phyloP scores from a whole-genome alignment of 345 rosid species.

The Brassica incana region DNA sequence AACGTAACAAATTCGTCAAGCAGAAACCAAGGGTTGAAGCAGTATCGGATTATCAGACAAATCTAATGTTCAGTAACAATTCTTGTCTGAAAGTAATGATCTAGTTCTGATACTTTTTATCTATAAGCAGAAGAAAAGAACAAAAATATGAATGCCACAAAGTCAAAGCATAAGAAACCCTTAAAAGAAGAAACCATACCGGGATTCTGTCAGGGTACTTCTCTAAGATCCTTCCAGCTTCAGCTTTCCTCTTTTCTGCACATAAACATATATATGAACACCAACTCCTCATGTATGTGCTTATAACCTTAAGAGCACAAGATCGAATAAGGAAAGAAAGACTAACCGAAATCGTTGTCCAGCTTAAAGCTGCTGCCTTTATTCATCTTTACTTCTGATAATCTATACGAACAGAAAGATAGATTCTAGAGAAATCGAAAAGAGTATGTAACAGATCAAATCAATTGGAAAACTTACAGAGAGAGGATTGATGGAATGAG shows the following conservation, averaged over 20 bases:
- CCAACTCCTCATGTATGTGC: background rate
- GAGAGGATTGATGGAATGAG: conserved; percentile 1
- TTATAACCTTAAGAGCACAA: background rate
- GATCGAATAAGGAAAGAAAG: background rate
- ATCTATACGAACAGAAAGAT: background rate
- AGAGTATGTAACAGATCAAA: background rate
- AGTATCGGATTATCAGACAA: background rate
- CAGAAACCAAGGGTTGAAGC: background rate
- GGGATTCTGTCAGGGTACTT: conserved; percentile 79
- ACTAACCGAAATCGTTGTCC: conserved; percentile 65
- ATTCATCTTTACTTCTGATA: conserved; percentile 41
- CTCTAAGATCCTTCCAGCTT: conserved; percentile 69
- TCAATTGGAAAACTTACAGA: conserved; percentile 20
- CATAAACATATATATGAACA: background rate
- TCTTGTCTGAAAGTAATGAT: background rate
- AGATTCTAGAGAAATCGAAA: background rate
- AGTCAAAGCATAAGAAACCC: background rate
- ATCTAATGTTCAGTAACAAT: background rate
- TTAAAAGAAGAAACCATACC: conserved; percentile 40
- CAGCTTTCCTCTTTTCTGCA: conserved; percentile 69
- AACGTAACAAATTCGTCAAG: background rate
- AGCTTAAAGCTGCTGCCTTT: conserved; percentile 62
- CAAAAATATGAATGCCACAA: background rate
- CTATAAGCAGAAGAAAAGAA: background rate
- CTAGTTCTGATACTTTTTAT: background rate